These are phyloP conservation scores for Aegle marmelos DNA, from an alignment of 345 rosid genomes.

Conservation along the genomic window DNA sequence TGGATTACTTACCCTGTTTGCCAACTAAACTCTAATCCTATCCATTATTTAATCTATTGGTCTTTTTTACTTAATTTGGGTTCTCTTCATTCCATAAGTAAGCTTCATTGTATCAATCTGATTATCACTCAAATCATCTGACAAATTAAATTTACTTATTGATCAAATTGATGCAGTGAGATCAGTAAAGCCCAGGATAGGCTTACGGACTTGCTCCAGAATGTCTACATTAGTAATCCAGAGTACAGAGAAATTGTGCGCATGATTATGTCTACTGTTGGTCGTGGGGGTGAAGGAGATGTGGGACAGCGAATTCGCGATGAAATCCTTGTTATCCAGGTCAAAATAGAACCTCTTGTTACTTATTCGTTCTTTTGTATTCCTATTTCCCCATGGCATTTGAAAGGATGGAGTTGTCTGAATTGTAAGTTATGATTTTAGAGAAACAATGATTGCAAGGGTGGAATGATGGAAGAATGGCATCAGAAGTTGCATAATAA, in stretches of 20 bases:
- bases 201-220: constrained; percentile 76
- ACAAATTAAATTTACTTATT: neutral
- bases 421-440: constrained; percentile 28
- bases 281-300: constrained; percentile 99
- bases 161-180: constrained; percentile 57
- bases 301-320: constrained; percentile 99
- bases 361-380: constrained; percentile 15
- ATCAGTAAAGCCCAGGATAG: constrained; percentile 97
- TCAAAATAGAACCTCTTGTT: constrained; percentile 28
- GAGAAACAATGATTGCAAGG: constrained; percentile 95
- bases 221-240: constrained; percentile 50
- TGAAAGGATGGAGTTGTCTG: constrained; percentile 1
- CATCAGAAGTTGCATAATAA: constrained; percentile 99
- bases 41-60: neutral
- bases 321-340: constrained; percentile 97
- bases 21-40: neutral
- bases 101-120: constrained; percentile 1
- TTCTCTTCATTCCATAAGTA: neutral
- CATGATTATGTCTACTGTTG: constrained; percentile 93
- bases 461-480: constrained; percentile 99
- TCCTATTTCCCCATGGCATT: neutral
- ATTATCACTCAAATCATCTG: neutral
- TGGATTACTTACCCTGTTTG: neutral
- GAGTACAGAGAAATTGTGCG: constrained; percentile 72
- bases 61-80: neutral